phyloP scores from a whole-genome alignment of 2,329 filamentous ascomycete species.

The Plectosphaerella sp. region DNA sequence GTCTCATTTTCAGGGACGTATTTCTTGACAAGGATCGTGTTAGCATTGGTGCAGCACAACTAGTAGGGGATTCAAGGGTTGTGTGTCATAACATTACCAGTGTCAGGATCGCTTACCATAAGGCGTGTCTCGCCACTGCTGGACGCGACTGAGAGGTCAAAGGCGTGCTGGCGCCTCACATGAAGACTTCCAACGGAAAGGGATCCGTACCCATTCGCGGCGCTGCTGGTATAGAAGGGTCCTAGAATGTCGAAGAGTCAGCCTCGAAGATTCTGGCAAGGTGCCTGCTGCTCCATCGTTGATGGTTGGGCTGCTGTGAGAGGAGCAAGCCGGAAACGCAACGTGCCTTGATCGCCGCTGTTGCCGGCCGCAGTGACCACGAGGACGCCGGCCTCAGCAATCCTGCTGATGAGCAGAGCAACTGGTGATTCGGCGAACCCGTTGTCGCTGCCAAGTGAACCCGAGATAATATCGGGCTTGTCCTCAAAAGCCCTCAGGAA shows the following conservation, averaged over 20 bases:
- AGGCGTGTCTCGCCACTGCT: constrained; percentile 4
- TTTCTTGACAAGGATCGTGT: background rate
- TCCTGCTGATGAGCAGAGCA: constrained; percentile 50
- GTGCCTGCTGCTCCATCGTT: no score
- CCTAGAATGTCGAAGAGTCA: background rate
- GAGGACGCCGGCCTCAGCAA: constrained; percentile 74
- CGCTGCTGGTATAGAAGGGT: constrained; percentile 4
- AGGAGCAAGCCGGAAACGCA: background rate
- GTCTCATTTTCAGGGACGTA: background rate
- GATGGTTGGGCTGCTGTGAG: no score
- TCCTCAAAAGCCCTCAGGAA: constrained; percentile 38
- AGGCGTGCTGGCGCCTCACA: background rate
- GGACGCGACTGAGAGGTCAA: background rate
- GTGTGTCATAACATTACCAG: no score
- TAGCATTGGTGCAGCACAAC: background rate
- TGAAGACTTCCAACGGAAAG: constrained; percentile 5
- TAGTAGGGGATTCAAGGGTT: no score
- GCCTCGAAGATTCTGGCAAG: no score
- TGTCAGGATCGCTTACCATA: constrained; percentile 3
- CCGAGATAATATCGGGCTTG: constrained; percentile 27
- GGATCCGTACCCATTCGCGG: constrained; percentile 3
- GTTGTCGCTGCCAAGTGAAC: background rate
- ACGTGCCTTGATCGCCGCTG: constrained; percentile 9
- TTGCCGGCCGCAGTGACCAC: constrained; percentile 41
- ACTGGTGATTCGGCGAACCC: background rate